Percentiles rank a stretch among this genome's conserved stretches.
Conservation (phyloP, 2,329 filamentous ascomycete genomes). For the Fusarium falciforme region DNA sequence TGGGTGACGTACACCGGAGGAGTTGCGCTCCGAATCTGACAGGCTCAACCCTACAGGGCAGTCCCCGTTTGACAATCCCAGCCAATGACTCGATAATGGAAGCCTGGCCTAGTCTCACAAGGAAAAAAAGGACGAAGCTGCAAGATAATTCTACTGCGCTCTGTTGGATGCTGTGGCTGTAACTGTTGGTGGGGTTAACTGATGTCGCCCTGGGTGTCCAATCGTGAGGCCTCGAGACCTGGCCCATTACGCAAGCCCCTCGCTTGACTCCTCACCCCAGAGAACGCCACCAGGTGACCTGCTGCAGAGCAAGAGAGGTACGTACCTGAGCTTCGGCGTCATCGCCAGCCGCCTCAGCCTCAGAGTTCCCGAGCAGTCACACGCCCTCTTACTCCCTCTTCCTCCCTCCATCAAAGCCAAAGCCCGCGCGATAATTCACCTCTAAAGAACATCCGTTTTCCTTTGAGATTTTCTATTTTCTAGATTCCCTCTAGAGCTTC, state of each 20-base stretch:
- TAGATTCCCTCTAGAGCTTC: background rate
- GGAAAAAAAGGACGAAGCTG: background rate
- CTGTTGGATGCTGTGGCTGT: constrained; percentile 22
- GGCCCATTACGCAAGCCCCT: constrained; percentile 39
- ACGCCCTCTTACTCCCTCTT: constrained; percentile 14
- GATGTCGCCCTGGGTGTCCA: constrained; percentile 8
- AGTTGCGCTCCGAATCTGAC: background rate
- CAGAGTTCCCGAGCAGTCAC: constrained; percentile 24
- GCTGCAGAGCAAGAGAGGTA: constrained; percentile 6
- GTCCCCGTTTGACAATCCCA: background rate
- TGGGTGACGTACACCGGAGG: constrained; percentile 22
- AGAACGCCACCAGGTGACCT: constrained; percentile 35
- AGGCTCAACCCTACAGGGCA: background rate
- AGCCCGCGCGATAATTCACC: constrained; percentile 13
- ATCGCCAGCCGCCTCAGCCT: constrained; percentile 32
- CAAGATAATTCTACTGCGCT: constrained; percentile 9
- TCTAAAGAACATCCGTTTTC: background rate
- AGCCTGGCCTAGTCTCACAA: background rate
- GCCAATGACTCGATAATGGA: background rate
- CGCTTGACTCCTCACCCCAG: constrained; percentile 13
- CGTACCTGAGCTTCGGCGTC: constrained; percentile 29
- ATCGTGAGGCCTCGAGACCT: constrained; percentile 3
- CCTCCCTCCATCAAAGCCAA: constrained; percentile 17
- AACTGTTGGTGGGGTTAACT: constrained; percentile 17
- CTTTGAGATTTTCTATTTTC: background rate